Evolutionary conservation across 306 rosid genomes (phyloP).

Genomic region (Rosa multiflora): DNA sequence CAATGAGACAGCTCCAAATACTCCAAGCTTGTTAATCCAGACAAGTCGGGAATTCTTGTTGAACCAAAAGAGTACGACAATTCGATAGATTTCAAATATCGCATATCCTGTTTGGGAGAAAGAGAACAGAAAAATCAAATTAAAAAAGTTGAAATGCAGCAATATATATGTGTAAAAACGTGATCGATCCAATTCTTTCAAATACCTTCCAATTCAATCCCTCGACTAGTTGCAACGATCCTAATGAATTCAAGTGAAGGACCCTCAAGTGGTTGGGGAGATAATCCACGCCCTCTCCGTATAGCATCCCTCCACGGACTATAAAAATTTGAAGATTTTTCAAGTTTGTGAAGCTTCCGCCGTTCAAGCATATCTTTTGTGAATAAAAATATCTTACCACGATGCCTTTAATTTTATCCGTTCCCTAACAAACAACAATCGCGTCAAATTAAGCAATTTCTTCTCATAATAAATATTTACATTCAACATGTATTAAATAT

Average conservation of each 20-base stretch:
- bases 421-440: no score
- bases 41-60: background rate
- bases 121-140: background rate
- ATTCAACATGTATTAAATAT: no score
- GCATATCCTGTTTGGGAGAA: background rate
- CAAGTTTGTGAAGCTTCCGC: slow-evolving; percentile 15
- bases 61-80: fast-evolving
- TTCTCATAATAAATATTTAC: no score
- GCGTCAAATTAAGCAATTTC: no score
- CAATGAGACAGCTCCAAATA: fast-evolving
- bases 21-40: background rate
- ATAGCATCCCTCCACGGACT: no score
- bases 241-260: background rate
- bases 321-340: background rate
- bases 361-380: slow-evolving; percentile 11
- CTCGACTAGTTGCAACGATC: background rate
- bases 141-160: background rate
- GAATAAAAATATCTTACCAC: background rate
- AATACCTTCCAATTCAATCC: background rate
- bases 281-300: background rate
- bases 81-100: background rate
- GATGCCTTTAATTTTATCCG: no score
- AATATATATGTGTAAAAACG: no score
- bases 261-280: background rate
- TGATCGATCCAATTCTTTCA: background rate